Percentiles rank a stretch among this genome's conserved stretches.
phyloP scores from a whole-genome alignment of 202 grass and related monocot species.

The Panicum hallii region DNA sequence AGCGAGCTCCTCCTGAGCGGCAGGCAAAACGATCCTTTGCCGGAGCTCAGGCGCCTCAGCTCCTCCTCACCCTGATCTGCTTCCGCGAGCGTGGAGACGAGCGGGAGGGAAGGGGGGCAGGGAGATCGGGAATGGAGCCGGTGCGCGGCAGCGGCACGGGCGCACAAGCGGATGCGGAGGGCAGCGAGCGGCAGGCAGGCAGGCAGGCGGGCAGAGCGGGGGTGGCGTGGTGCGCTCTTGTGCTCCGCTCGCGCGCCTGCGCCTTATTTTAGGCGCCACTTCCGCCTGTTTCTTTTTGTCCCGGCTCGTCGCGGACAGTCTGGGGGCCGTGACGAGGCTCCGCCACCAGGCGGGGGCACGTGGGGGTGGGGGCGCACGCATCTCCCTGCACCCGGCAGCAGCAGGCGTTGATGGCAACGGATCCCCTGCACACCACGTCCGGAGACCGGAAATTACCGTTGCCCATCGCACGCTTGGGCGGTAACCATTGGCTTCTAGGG shows the following conservation, averaged over 20 bases:
- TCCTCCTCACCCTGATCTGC: conserved; percentile 8
- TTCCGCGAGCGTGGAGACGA: conserved; percentile 7
- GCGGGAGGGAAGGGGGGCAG: background rate
- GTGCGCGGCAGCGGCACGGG: conserved; percentile 6
- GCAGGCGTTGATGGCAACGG: conserved; percentile 19
- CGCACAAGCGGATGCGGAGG: conserved; percentile 38
- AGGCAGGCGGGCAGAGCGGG: background rate
- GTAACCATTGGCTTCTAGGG: background rate
- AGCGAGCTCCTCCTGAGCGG: background rate
- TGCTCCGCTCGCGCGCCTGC: conserved; percentile 24
- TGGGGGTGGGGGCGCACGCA: conserved; percentile 22
- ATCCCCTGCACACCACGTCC: conserved; percentile 11
- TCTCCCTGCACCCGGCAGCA: background rate
- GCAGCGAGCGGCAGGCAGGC: background rate
- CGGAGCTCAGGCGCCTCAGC: too few relatives aligned
- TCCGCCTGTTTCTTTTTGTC: conserved; percentile 59
- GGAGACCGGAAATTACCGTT: conserved; percentile 35
- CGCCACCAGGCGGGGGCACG: conserved; percentile 37
- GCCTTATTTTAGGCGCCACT: conserved; percentile 64
- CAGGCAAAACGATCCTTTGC: too few relatives aligned
- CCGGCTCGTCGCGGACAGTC: conserved; percentile 38
- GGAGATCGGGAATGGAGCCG: conserved; percentile 16
- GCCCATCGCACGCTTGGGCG: background rate
- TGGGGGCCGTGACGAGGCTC: conserved; percentile 22
- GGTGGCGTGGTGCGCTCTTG: conserved; percentile 36